A percentile compares a stretch with the other conserved stretches of the same genome.
These are phyloP conservation scores for Trichoderma atrobrunneum DNA, from an alignment of 2,329 filamentous ascomycete species.

Conservation along the genomic window DNA sequence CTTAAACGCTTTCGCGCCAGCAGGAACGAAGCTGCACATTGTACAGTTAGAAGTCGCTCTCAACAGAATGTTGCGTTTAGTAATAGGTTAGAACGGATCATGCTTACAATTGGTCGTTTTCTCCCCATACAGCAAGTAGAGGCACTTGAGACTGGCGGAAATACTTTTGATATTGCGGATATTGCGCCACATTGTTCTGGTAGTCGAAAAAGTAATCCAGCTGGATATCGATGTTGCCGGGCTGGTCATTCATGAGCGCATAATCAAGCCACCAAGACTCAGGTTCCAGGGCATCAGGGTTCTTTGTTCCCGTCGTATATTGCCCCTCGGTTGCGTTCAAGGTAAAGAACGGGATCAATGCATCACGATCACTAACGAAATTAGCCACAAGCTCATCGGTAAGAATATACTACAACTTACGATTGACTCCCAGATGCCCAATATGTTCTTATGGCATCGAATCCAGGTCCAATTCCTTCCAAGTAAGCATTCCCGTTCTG, in stretches of 20 bases:
- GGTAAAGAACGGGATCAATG: conserved; percentile 35
- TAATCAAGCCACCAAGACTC: conserved; percentile 51
- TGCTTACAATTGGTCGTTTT: conserved; percentile 43
- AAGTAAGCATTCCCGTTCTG: conserved; percentile 62
- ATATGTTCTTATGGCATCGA: conserved; percentile 45
- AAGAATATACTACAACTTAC: background rate
- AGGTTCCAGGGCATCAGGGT: conserved; percentile 38
- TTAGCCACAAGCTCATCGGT: background rate
- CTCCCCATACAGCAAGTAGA: conserved; percentile 57
- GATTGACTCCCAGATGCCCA: conserved; percentile 40
- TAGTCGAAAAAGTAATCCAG: conserved; percentile 59
- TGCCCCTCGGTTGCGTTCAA: conserved; percentile 42
- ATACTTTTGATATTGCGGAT: conserved; percentile 55
- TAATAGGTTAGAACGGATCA: background rate
- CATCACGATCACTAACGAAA: conserved; percentile 33
- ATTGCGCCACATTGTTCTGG: conserved; percentile 50
- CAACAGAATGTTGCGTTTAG: no score
- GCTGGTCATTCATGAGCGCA: conserved; percentile 44
- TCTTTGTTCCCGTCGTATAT: conserved; percentile 41
- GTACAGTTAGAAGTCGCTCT: background rate
- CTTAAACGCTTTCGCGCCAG: conserved; percentile 54
- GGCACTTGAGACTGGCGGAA: conserved; percentile 50
- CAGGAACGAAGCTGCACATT: conserved; percentile 41
- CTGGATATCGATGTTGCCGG: conserved; percentile 48
- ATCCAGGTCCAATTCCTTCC: conserved; percentile 52